Percentiles rank a stretch among this genome's conserved stretches.
phyloP scores from a whole-genome alignment of 306 rosid species.

The Lithocarpus polystachyus region DNA sequence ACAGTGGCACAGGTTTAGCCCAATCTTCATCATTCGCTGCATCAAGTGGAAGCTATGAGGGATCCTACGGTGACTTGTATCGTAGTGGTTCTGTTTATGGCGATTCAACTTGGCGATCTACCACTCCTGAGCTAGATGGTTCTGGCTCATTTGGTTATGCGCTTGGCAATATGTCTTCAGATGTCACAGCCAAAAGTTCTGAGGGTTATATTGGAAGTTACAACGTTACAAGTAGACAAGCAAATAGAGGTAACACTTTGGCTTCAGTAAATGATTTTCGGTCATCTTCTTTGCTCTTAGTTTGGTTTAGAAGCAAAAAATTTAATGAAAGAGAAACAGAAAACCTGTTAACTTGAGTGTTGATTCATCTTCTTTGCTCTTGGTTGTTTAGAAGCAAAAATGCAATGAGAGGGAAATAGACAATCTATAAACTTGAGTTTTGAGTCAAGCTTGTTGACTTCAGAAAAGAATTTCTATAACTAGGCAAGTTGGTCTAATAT shows the following conservation, averaged over 20 bases:
- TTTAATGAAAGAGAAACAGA: background rate
- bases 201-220: slow-evolving; percentile 73
- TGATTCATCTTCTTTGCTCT: background rate
- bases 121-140: slow-evolving; percentile 73
- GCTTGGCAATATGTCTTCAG: slow-evolving; percentile 63
- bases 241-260: slow-evolving; percentile 76
- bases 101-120: slow-evolving; percentile 70
- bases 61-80: slow-evolving; percentile 68
- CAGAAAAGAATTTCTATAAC: slow-evolving; percentile 18
- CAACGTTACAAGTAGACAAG: slow-evolving; percentile 68
- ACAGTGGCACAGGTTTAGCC: slow-evolving; percentile 40
- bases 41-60: slow-evolving; percentile 67
- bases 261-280: slow-evolving; percentile 14
- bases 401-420: background rate
- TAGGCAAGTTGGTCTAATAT: slow-evolving; percentile 13
- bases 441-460: slow-evolving; percentile 10
- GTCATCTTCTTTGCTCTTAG: background rate
- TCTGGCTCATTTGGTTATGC: slow-evolving; percentile 68
- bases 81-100: slow-evolving; percentile 56
- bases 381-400: background rate
- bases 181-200: slow-evolving; percentile 53
- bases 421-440: background rate
- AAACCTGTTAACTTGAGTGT: background rate
- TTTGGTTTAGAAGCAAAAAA: background rate
- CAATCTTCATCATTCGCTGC: slow-evolving; percentile 53